Conservation (phyloP, 2,329 filamentous ascomycete species). For the Penicillium palitans region DNA sequence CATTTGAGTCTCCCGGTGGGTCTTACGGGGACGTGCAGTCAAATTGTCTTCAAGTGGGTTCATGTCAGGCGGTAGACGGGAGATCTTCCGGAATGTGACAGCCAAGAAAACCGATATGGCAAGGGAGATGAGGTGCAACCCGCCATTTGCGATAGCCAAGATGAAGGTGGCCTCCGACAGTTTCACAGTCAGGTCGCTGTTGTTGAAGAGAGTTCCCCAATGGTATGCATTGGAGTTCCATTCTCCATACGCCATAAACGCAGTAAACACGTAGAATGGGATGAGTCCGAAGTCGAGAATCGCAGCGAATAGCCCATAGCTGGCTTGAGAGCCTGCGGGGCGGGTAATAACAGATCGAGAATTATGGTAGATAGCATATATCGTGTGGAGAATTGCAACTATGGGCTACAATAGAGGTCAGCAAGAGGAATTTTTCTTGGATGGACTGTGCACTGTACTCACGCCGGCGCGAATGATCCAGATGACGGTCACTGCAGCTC, state of each 20-base stretch:
- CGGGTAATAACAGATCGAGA: slow-evolving; percentile 67
- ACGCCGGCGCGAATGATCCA: slow-evolving; percentile 79
- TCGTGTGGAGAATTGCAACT: slow-evolving; percentile 68
- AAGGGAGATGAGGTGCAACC: slow-evolving; percentile 70
- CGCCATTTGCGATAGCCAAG: slow-evolving; percentile 61
- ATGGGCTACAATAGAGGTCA: slow-evolving; percentile 60
- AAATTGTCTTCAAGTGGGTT: slow-evolving; percentile 87
- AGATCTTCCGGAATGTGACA: slow-evolving; percentile 78
- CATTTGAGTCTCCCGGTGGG: slow-evolving; percentile 63
- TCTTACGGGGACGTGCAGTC: slow-evolving; percentile 71
- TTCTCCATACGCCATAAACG: slow-evolving; percentile 56
- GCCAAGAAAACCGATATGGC: slow-evolving; percentile 72
- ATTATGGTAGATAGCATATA: slow-evolving; percentile 82
- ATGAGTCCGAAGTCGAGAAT: slow-evolving; percentile 69
- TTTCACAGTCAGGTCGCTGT: slow-evolving; percentile 55
- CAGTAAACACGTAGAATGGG: slow-evolving; percentile 63
- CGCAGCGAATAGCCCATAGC: slow-evolving; percentile 83
- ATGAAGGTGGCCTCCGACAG: slow-evolving; percentile 70
- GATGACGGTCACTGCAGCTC: slow-evolving; percentile 62
- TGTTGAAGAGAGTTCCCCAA: slow-evolving; percentile 70
- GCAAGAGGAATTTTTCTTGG: background rate
- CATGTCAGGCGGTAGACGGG: slow-evolving; percentile 83
- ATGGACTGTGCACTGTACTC: slow-evolving; percentile 46
- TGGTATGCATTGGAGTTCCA: slow-evolving; percentile 44
- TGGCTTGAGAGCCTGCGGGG: slow-evolving; percentile 76